Evolutionary conservation across 106 monocot species (phyloP).

Genomic region (Narthecium ossifragum): DNA sequence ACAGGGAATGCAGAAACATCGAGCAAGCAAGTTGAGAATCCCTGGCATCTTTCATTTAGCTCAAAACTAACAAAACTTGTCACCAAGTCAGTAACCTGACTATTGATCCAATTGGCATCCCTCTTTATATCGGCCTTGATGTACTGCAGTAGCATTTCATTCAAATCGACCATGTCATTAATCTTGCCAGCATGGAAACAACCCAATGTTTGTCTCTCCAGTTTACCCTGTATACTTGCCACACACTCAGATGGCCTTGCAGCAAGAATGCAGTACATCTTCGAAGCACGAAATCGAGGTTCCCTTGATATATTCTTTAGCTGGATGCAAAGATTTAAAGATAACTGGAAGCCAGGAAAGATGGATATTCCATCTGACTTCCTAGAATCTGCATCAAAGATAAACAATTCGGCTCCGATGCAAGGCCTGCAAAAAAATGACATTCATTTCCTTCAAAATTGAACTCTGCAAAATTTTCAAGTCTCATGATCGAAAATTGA

Average conservation of each 20-base stretch:
- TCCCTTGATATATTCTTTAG: conserved; percentile 25
- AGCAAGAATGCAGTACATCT: conserved; percentile 52
- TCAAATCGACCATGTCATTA: conserved; percentile 29
- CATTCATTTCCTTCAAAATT: no score
- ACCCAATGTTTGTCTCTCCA: conserved; percentile 9
- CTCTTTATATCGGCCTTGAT: conserved; percentile 11
- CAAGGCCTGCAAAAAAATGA: conserved; percentile 73
- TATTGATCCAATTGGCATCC: no score
- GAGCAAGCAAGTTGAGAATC: conserved; percentile 58
- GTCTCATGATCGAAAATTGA: no score
- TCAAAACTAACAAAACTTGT: conserved; percentile 34
- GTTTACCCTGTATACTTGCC: background rate
- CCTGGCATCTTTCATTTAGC: conserved; percentile 36
- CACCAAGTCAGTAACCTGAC: conserved; percentile 13
- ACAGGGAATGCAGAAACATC: conserved; percentile 66
- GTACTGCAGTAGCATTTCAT: conserved; percentile 24
- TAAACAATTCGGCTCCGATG: conserved; percentile 55
- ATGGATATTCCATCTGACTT: conserved; percentile 17
- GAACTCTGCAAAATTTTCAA: no score
- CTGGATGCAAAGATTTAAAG: conserved; percentile 59
- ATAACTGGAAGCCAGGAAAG: conserved; percentile 28
- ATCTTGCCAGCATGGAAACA: conserved; percentile 10
- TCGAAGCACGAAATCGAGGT: conserved; percentile 8
- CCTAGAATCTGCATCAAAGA: conserved; percentile 29
- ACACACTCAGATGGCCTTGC: conserved; percentile 17